Base-by-base conservation (phyloP, 495 filamentous ascomycete species). In the Penicillium longicatenatum region DNA sequence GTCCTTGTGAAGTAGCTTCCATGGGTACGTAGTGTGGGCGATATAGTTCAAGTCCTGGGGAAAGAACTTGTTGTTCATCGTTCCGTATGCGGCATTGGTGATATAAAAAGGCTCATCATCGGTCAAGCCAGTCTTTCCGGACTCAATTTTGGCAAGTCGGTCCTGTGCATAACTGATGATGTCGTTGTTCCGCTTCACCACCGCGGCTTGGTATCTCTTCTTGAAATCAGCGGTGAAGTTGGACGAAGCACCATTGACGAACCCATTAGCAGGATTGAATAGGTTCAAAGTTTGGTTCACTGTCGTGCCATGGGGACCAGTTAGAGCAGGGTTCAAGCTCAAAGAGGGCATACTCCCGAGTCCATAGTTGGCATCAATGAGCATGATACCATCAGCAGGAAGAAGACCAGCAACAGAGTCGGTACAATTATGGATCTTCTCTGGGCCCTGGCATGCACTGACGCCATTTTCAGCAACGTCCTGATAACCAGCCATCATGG, bases 1-100 rank as follows among this genome's bases (percentile, higher is more conserved):
- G 17, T 49, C 24, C 31, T 57, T 57, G 42, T 57, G 59, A 24
- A 57, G 54, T 1, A 61, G 41, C 0, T 54, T 49, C 59, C 59
- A 61, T 6, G 54, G 29, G 16, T 57, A n/a, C 1, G 41, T 44
- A 29, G 61, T 60, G 19, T 57, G 57, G 4, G 57, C 41, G 4
- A 57, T 21, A 22, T 50, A 64, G 19, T 50, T 30, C 10, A 49
- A 51, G 48, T 60, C 61, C 21, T 60, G 52, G 17, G 61, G 14
- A 20, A 64, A 57, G 19, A 62, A 57, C n/a, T 50, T 37, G 42
- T 62, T 62, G 50, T 58, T 58, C 12, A 50, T 29, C 4, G 42
- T 49, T 14, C 53, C 41, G 50, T 62, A 62, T 3, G 20, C 19
- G 1, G 50, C 30, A 22, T 46, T 43, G 8, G 43, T 19, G 35